Conservation (phyloP, 352 stramenopile species). For the Halophytophthora polymorphica region DNA sequence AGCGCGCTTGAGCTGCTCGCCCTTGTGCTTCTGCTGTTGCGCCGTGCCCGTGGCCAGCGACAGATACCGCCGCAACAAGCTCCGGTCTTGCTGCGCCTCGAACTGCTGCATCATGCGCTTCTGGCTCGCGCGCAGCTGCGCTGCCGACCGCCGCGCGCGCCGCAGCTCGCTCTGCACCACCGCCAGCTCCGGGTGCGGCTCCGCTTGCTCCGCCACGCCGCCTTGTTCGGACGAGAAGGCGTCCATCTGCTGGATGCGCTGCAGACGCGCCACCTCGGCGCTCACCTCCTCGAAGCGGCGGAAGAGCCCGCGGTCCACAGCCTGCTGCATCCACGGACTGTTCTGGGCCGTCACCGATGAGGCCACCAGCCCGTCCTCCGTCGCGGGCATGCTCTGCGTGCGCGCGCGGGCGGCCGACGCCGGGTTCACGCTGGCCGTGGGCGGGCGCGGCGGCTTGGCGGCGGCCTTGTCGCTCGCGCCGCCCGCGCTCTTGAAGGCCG, state of each 20-base stretch:
- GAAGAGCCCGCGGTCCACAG: slow-evolving; percentile 58
- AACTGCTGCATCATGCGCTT: slow-evolving; percentile 65
- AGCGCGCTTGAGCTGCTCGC: slow-evolving; percentile 52
- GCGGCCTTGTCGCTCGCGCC: slow-evolving; percentile 3
- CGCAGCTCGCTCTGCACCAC: slow-evolving; percentile 38
- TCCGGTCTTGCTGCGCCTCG: slow-evolving; percentile 56
- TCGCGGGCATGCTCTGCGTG: slow-evolving; percentile 29
- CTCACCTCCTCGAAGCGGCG: slow-evolving; percentile 55
- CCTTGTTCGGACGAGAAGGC: slow-evolving; percentile 10
- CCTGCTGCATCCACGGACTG: slow-evolving; percentile 21
- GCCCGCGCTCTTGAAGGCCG: slow-evolving; percentile 10
- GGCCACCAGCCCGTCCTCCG: slow-evolving; percentile 3
- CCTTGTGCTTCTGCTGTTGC: slow-evolving; percentile 23
- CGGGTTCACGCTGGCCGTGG: slow-evolving; percentile 16
- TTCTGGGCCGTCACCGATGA: slow-evolving; percentile 2
- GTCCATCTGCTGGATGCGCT: slow-evolving; percentile 35
- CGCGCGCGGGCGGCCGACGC: slow-evolving; percentile 12
- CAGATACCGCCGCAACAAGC: slow-evolving; percentile 52
- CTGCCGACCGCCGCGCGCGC: slow-evolving; percentile 38
- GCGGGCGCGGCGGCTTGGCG: slow-evolving; percentile 9
- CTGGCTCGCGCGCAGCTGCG: slow-evolving; percentile 42
- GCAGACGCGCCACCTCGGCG: slow-evolving; percentile 38
- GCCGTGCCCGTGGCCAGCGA: slow-evolving; percentile 41
- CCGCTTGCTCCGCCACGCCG: slow-evolving; percentile 13
- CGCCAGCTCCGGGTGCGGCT: slow-evolving; percentile 32